Base-by-base conservation (phyloP, 768 basidiomycete genomes). In the Leccinum incarnatum region DNA sequence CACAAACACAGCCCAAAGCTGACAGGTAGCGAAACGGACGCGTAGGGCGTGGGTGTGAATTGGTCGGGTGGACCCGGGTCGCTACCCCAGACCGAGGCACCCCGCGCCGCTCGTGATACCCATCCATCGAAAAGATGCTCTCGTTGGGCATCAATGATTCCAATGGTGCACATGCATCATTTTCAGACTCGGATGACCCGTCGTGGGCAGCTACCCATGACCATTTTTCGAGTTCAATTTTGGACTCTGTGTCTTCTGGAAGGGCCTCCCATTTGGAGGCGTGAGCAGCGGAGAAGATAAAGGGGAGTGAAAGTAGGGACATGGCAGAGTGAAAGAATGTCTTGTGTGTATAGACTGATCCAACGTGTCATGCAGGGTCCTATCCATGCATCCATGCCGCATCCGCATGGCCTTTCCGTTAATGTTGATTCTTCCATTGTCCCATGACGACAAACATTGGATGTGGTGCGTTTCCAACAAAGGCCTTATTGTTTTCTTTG, bases 251-350 rank as follows among this genome's bases (percentile, higher is more conserved):
- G 12, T 53, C 61, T 50, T 56, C 40, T 5, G 60, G 53, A 45
- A 69, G 50, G 4, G 58, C 10, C 17, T 66, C 68, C 71, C 69
- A 72, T 53, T 61, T 65, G 25, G 69, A 62, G 48, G 61, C 10
- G 30, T 75, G 74, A 7, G 74, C 66, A 19, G 74, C 74, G 3
- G 74, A 75, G 51, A 75, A 71, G 51, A 74, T 58, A 17, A 73
- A 66, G 3, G 49, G 53, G n/a, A 70, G 47, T 5, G 63, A 47
- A 12, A 63, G 36, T n/a, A 53, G 52, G 52, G 67, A 66, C 67
- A 67, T 66, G 46, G 49, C 54, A 30, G 21, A 21, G 25, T n/a
- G 37, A 17, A 19, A 29, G 9, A n/a, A 42, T 42, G 17, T 40
- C 17, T 40, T 40, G 40, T 47, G 46, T 23, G 46, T 46, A 46